Evolutionary conservation across 2,329 filamentous ascomycete species (phyloP), one percentile per base, ranked within the genome.

Genomic region (Botrytis tulipae): DNA sequence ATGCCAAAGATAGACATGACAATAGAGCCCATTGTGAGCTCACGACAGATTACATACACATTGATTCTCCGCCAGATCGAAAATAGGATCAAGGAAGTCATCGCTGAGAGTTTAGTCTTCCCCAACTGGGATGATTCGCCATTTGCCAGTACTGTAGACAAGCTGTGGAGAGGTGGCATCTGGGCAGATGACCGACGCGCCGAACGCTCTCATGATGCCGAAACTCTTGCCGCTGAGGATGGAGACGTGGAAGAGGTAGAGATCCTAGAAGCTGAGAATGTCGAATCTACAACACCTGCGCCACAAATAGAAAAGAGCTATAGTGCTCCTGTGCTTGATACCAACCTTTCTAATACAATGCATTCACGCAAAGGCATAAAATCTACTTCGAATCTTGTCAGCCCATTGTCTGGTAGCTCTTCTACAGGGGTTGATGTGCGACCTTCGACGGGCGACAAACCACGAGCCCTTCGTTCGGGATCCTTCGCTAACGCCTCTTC

Each of bases 51-150:
- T 76, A 98, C 96, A 0, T 98, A 97, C 82, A 93, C 92, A 2
- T 88, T 97, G 74, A 96, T 99, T 72, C 87, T 98, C 20, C 90
- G 94, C 68, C 93, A 97, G 75, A 98, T 99, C 74, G 96, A 99
- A 82, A 97, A 93, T 80, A 89, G 94, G 68, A 98, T 99, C 81
- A 93, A 97, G 79, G 95, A 98, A 82, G 94, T 98, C 14, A 87
- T 99, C 74, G 93, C 92, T 16, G 96, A 99, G 83, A 97, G 94
- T 1, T 82, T 98, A 32, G 96, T 99, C 3, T 86, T 92, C 73
- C 96, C 96, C 0, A 97, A 97, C 80, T 99, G 96, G 95, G 96
- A 99, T 77, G 96, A 99, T 81, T 88, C 94, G 37, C 94, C 96
- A 0, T 98, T 99, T 82, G 92, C 94, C 80, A 90, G 92, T 78